Evolutionary conservation across 495 filamentous ascomycete genomes (phyloP).

Genomic region (Xylaria sp.): DNA sequence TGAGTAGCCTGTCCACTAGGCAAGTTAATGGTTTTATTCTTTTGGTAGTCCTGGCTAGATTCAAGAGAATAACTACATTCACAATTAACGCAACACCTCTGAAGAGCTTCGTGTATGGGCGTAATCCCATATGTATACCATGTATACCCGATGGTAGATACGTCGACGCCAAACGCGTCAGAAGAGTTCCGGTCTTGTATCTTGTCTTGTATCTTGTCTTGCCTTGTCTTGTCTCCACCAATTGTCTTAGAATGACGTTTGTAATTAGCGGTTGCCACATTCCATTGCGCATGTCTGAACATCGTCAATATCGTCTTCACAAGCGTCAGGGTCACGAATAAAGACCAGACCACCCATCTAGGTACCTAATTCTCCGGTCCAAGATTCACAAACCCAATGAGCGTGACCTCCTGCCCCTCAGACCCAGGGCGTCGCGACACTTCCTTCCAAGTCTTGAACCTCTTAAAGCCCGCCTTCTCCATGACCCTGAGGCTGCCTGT

Average conservation of each 20-base stretch:
- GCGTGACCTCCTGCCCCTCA: conserved; percentile 4
- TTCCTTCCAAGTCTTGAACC: conserved; percentile 13
- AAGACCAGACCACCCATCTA: neutral
- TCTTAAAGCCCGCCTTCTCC: conserved; percentile 23
- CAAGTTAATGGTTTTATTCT: no score
- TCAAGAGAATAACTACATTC: neutral
- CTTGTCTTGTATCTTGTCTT: neutral
- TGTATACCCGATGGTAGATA: neutral
- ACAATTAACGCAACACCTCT: neutral
- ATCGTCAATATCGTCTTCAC: neutral
- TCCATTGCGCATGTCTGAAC: neutral
- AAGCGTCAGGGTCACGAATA: neutral
- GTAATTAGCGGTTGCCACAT: neutral
- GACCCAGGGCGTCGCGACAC: conserved; percentile 30
- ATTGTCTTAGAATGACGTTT: neutral
- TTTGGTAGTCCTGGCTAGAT: no score
- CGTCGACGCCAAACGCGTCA: neutral
- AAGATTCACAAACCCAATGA: conserved; percentile 17
- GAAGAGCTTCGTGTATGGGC: neutral
- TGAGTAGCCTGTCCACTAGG: no score
- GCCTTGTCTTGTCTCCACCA: neutral
- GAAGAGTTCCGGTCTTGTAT: neutral
- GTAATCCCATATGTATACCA: neutral
- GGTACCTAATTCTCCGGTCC: neutral
- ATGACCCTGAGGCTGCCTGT: conserved; percentile 14